Percentiles rank a stretch among this genome's conserved stretches.
Conservation (phyloP, 768 basidiomycete genomes). For the Chalciporus piperatus region DNA sequence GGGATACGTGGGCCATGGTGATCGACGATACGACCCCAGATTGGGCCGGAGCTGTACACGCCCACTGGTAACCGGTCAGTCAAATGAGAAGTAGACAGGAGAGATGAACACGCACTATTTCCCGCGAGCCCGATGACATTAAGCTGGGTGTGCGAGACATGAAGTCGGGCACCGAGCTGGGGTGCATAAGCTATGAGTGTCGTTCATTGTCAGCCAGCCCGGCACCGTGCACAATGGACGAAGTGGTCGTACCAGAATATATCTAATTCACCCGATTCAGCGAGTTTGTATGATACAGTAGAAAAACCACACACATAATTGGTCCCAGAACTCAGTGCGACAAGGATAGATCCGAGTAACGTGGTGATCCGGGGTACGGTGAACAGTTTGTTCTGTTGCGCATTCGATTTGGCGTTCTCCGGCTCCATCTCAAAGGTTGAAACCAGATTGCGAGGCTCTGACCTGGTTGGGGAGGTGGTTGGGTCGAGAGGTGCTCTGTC, state of each 20-base stretch:
- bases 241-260: slow-evolving; percentile 28
- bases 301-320: slow-evolving; percentile 58
- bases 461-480: not conserved
- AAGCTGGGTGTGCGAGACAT: slow-evolving; percentile 74
- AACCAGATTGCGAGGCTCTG: not conserved
- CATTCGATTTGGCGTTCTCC: slow-evolving; percentile 9
- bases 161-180: slow-evolving; percentile 75
- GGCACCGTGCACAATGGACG: not conserved
- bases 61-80: slow-evolving; percentile 48
- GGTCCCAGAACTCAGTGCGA: slow-evolving; percentile 64
- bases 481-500: too few relatives aligned
- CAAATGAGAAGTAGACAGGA: not conserved
- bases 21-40: slow-evolving; percentile 82
- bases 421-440: slow-evolving; percentile 5
- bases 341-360: slow-evolving; percentile 54
- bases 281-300: not conserved
- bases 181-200: slow-evolving; percentile 70
- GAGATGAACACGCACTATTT: slow-evolving; percentile 48
- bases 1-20: slow-evolving; percentile 65
- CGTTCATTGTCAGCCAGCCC: not conserved
- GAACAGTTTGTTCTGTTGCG: slow-evolving; percentile 29
- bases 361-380: slow-evolving; percentile 44
- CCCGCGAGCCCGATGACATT: slow-evolving; percentile 81
- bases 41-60: slow-evolving; percentile 70
- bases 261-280: slow-evolving; percentile 14